These are phyloP conservation scores for Solanum chmielewskii DNA, from an alignment of 257 asterid genomes.

Conservation along the genomic window DNA sequence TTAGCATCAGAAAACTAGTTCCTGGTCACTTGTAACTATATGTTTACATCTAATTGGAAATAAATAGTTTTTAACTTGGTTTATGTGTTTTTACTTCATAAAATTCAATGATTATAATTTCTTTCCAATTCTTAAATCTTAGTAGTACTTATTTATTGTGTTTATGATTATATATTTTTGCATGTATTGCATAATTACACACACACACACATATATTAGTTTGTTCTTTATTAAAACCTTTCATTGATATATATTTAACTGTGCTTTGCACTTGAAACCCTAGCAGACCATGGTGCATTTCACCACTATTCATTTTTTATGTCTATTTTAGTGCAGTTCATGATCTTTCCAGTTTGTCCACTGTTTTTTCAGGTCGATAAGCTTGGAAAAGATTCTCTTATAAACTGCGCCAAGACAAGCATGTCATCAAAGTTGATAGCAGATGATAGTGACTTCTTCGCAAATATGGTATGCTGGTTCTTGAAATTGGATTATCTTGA, in stretches of 20 bases:
- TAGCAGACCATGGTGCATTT: background rate
- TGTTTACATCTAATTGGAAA: background rate
- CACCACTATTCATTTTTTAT: background rate
- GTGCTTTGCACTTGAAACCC: background rate
- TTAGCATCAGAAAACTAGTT: background rate
- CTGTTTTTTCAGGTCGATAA: constrained; percentile 62
- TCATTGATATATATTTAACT: background rate
- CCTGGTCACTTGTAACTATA: background rate
- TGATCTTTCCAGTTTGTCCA: background rate
- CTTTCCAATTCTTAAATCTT: background rate
- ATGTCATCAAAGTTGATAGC: constrained; percentile 95
- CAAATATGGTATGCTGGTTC: constrained; percentile 55
- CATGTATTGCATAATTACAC: background rate
- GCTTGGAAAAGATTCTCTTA: constrained; percentile 83
- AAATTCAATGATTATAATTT: background rate
- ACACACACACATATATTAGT: background rate
- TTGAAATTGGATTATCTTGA: background rate
- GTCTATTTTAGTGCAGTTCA: background rate
- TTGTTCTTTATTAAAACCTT: background rate
- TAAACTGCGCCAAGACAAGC: constrained; percentile 96
- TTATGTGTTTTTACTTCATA: background rate
- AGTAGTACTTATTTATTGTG: background rate
- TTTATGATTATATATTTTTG: background rate
- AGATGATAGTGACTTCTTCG: constrained; percentile 76
- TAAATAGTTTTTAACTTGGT: background rate